Conservation (phyloP, 2,329 filamentous ascomycete species). For the Aureobasidium sp. region DNA sequence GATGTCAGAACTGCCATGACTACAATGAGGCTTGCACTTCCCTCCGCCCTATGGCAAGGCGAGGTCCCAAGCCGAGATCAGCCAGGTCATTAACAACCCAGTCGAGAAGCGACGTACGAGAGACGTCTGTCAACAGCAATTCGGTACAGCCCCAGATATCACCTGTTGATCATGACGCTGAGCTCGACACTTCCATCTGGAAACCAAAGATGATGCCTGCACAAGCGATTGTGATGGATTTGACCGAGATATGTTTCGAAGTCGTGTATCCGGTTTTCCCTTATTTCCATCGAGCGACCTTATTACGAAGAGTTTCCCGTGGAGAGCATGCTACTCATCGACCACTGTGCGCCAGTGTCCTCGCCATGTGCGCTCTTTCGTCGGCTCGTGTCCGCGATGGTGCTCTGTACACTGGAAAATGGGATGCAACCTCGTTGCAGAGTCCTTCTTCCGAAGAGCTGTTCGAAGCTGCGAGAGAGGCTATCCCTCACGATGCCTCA, state of each 20-base stretch:
- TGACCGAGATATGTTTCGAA: slow-evolving; percentile 42
- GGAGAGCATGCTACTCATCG: slow-evolving; percentile 32
- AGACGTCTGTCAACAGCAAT: not conserved
- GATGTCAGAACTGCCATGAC: slow-evolving; percentile 43
- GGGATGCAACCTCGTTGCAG: slow-evolving; percentile 38
- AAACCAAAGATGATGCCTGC: slow-evolving; percentile 14
- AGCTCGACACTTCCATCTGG: slow-evolving; percentile 16
- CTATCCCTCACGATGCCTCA: slow-evolving; percentile 30
- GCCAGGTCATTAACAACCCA: not conserved
- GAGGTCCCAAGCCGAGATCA: slow-evolving; percentile 21
- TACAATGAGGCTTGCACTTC: slow-evolving; percentile 42
- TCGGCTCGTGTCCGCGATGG: slow-evolving; percentile 43
- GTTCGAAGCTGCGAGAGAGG: slow-evolving; percentile 34
- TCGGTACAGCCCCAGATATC: not conserved
- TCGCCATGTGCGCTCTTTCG: slow-evolving; percentile 44
- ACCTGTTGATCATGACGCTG: not conserved
- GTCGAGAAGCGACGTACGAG: not conserved
- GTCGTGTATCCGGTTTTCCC: slow-evolving; percentile 44
- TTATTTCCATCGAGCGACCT: slow-evolving; percentile 37
- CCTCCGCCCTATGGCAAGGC: slow-evolving; percentile 30
- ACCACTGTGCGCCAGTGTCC: slow-evolving; percentile 41
- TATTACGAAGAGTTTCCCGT: slow-evolving; percentile 30
- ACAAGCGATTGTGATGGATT: slow-evolving; percentile 30
- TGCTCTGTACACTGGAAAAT: slow-evolving; percentile 31
- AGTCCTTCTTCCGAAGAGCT: slow-evolving; percentile 34